Percentiles rank a stretch among this genome's conserved stretches.
These are phyloP conservation scores for Leptographium radiaticola DNA, from an alignment of 2,329 filamentous ascomycete genomes.

Conservation along the genomic window DNA sequence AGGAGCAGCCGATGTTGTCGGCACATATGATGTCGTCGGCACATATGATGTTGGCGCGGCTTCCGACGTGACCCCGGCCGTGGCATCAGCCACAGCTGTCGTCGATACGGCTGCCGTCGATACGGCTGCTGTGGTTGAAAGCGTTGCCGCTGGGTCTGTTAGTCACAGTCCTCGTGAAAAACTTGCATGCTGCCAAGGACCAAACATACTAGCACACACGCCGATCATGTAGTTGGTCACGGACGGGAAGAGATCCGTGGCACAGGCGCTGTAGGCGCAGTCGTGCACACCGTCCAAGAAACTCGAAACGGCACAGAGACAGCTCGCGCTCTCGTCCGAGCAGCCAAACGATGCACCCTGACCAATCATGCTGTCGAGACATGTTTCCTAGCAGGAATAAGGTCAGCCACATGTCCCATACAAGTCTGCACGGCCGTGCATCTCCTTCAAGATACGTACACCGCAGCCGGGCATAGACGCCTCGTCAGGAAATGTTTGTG, in stretches of 20 bases:
- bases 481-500: conserved; percentile 8
- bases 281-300: conserved; percentile 11
- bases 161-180: neutral
- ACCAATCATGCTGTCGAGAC: conserved; percentile 8
- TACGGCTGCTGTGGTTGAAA: neutral
- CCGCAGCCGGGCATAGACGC: conserved; percentile 10
- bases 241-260: conserved; percentile 6
- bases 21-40: neutral
- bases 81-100: neutral
- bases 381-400: conserved; percentile 9
- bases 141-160: neutral
- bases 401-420: neutral
- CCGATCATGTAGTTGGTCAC: conserved; percentile 10
- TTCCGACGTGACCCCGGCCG: neutral
- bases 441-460: conserved; percentile 5
- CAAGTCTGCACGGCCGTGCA: neutral
- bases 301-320: conserved; percentile 10
- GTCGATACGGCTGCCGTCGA: neutral
- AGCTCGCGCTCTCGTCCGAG: conserved; percentile 3
- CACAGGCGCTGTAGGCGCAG: conserved; percentile 10
- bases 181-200: no score
- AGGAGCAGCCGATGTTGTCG: neutral
- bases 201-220: conserved; percentile 12
- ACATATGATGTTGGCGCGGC: neutral
- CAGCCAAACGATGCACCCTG: conserved; percentile 9